A percentile compares a stretch with the other conserved stretches of the same genome.
Evolutionary conservation across 1,284 basidiomycete species (phyloP).

Genomic region (Cutaneotrichosporon cyanovorans): DNA sequence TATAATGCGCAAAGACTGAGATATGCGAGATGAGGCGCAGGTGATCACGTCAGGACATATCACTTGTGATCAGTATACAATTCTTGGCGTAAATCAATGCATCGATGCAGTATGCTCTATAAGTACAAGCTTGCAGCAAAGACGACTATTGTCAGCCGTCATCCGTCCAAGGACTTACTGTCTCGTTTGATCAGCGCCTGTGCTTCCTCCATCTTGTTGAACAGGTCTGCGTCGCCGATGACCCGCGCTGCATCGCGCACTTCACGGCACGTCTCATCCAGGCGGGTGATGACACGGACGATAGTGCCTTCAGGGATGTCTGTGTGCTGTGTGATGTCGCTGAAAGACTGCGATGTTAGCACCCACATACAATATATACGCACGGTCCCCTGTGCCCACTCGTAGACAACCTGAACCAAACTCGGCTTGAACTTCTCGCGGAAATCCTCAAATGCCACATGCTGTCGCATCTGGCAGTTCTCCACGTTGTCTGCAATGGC

Average conservation of each 20-base stretch:
- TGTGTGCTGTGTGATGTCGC: constrained; percentile 84
- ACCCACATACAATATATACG: constrained; percentile 22
- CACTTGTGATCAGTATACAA: no score
- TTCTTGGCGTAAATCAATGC: no score
- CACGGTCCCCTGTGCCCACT: constrained; percentile 98
- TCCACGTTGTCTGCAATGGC: constrained; percentile 77
- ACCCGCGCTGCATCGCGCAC: constrained; percentile 94
- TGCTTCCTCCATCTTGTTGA: constrained; percentile 95
- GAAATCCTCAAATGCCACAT: constrained; percentile 70
- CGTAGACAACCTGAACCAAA: constrained; percentile 90
- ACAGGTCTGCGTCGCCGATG: constrained; percentile 89
- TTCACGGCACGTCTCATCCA: constrained; percentile 96
- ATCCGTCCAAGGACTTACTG: constrained; percentile 54
- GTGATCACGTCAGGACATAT: no score
- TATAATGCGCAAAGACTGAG: no score
- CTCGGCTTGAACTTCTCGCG: constrained; percentile 72
- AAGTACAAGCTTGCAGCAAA: constrained; percentile 82
- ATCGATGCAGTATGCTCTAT: constrained; percentile 35
- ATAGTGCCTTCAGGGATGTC: constrained; percentile 97
- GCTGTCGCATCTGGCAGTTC: constrained; percentile 66
- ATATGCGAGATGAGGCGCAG: no score
- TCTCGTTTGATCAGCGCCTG: constrained; percentile 90
- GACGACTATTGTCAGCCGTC: constrained; percentile 55
- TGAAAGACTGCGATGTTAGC: constrained; percentile 64
- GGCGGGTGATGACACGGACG: constrained; percentile 87